phyloP scores from a whole-genome alignment of 495 filamentous ascomycete genomes.

The Immersiella caudata region DNA sequence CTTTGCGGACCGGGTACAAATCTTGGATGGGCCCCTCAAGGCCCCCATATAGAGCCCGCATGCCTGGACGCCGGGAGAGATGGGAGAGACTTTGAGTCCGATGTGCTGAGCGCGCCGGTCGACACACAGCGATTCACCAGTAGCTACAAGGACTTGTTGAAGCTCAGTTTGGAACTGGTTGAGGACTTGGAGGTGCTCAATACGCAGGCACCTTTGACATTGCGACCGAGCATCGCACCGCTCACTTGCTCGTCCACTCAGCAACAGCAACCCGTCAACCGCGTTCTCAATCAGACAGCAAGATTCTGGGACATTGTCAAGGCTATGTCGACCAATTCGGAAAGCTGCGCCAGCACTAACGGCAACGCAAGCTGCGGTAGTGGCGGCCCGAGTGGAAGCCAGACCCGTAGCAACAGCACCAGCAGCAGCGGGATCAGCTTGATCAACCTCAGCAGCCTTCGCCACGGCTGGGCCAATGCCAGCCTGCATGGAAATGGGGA shows the following conservation, averaged over 20 bases:
- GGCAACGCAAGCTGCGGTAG: not conserved
- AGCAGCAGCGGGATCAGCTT: conserved; percentile 11
- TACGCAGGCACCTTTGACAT: conserved; percentile 11
- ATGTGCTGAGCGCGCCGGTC: not conserved
- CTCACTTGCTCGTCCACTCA: conserved; percentile 10
- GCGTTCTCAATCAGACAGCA: conserved; percentile 17
- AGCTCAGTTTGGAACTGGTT: conserved; percentile 19
- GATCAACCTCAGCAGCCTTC: conserved; percentile 15
- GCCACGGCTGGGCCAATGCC: conserved; percentile 7
- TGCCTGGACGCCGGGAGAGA: not conserved
- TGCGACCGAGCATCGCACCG: conserved; percentile 3
- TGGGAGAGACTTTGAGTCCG: not conserved
- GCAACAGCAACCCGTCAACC: conserved; percentile 16
- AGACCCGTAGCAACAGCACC: conserved; percentile 8
- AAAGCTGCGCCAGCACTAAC: not conserved
- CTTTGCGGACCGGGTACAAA: conserved; percentile 10
- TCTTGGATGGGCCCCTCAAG: conserved; percentile 1
- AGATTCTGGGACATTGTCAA: conserved; percentile 20
- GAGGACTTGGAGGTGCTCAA: conserved; percentile 16
- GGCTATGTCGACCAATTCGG: conserved; percentile 11
- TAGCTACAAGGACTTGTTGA: conserved; percentile 14
- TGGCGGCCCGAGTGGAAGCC: conserved; percentile 10
- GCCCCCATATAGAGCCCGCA: not conserved
- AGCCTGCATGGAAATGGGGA: conserved; percentile 14
- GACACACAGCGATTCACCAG: conserved; percentile 7